A percentile compares a stretch with the other conserved stretches of the same genome.
These are phyloP conservation scores for Heritiera fomes DNA, from an alignment of 345 rosid species.

Conservation along the genomic window DNA sequence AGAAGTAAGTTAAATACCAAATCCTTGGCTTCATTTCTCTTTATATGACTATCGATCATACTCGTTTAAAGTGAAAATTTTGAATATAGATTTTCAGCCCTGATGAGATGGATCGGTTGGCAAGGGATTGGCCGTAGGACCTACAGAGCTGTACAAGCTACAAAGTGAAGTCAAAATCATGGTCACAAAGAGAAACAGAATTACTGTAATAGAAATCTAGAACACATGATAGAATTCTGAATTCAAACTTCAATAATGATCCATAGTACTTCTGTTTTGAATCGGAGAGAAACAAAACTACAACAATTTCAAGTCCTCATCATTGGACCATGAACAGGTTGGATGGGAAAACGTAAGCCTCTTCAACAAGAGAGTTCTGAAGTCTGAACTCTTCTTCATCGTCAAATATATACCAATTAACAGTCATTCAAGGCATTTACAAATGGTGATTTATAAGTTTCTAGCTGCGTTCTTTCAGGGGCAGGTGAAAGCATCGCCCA, in stretches of 20 bases:
- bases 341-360: background rate
- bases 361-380: too few relatives aligned
- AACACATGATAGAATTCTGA: background rate
- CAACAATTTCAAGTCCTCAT: background rate
- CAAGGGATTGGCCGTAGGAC: background rate
- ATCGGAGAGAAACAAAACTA: background rate
- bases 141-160: background rate
- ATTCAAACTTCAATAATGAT: background rate
- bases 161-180: background rate
- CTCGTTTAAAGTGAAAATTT: too few relatives aligned
- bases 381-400: background rate
- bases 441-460: background rate
- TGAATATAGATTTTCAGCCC: too few relatives aligned
- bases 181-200: background rate
- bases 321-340: background rate
- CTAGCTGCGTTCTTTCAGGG: slow-evolving; percentile 25
- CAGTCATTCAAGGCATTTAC: background rate
- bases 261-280: background rate
- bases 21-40: too few relatives aligned
- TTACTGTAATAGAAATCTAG: background rate
- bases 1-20: background rate
- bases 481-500: slow-evolving; percentile 43
- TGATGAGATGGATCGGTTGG: background rate
- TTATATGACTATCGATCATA: too few relatives aligned
- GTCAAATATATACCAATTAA: background rate